Conservation (phyloP, 2,329 filamentous ascomycete species). For the Coleophoma cylindrospora region DNA sequence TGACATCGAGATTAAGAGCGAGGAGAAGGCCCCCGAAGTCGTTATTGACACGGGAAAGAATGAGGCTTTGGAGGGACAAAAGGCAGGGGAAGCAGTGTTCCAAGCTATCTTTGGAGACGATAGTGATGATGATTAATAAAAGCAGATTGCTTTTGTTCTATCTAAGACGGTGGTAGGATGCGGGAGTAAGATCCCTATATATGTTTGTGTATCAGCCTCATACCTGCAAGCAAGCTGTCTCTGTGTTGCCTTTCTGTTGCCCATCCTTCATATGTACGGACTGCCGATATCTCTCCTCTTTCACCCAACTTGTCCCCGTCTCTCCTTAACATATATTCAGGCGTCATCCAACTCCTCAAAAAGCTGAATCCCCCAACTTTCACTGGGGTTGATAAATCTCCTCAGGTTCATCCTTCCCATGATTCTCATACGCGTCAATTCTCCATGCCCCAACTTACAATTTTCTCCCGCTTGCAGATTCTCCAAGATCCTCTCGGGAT, state of each 20-base stretch:
- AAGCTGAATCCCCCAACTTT: not conserved
- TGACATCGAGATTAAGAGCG: not conserved
- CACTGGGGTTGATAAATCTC: not conserved
- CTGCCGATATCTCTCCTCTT: too few species aligned
- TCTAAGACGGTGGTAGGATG: too few species aligned
- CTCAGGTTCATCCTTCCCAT: not conserved
- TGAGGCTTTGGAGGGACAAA: slow-evolving; percentile 68
- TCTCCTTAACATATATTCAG: not conserved
- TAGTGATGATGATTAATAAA: slow-evolving; percentile 51
- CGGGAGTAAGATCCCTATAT: too few species aligned
- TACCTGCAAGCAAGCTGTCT: too few species aligned
- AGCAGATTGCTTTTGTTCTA: too few species aligned
- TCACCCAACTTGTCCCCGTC: too few species aligned
- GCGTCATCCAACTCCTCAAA: not conserved
- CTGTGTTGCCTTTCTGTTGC: too few species aligned
- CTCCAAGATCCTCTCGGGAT: slow-evolving; percentile 26
- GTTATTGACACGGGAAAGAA: slow-evolving; percentile 70
- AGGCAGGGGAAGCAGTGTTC: slow-evolving; percentile 77
- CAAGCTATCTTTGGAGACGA: slow-evolving; percentile 91
- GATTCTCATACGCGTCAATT: not conserved
- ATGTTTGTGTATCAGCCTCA: too few species aligned
- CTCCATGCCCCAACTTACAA: not conserved
- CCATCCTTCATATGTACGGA: too few species aligned
- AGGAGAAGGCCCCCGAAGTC: slow-evolving; percentile 13
- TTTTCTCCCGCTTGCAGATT: not conserved